Conservation (phyloP, 169 alveolate species). For the Plasmodium gallinaceum region DNA sequence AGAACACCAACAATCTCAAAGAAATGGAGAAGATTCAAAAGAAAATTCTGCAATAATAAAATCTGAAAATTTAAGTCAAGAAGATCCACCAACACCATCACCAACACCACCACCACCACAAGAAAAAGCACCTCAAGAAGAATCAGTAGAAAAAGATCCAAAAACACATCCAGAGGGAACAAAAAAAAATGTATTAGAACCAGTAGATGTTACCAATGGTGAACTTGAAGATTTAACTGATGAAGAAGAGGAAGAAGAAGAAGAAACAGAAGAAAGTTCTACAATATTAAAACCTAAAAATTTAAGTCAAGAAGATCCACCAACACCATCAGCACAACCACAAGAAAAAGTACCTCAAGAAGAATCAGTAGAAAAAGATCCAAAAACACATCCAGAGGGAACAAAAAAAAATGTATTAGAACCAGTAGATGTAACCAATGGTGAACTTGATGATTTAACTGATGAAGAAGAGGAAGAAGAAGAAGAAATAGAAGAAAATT, state of each 20-base stretch:
- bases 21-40: background rate
- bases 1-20: too few species aligned
- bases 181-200: background rate
- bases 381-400: background rate
- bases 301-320: background rate
- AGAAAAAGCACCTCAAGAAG: background rate
- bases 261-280: background rate
- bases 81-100: background rate
- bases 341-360: background rate
- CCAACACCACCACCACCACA: background rate
- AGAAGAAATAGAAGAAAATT: too few species aligned
- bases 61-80: background rate
- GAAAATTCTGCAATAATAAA: background rate
- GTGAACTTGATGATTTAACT: too few species aligned
- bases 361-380: background rate
- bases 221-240: too few species aligned
- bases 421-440: background rate
- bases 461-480: too few species aligned
- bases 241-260: too few species aligned
- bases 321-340: background rate
- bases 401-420: background rate
- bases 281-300: background rate
- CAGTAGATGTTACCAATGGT: background rate
- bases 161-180: background rate
- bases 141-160: background rate